Evolutionary conservation across 148 eudicot species (phyloP).

Genomic region (Chenopodium formosanum): DNA sequence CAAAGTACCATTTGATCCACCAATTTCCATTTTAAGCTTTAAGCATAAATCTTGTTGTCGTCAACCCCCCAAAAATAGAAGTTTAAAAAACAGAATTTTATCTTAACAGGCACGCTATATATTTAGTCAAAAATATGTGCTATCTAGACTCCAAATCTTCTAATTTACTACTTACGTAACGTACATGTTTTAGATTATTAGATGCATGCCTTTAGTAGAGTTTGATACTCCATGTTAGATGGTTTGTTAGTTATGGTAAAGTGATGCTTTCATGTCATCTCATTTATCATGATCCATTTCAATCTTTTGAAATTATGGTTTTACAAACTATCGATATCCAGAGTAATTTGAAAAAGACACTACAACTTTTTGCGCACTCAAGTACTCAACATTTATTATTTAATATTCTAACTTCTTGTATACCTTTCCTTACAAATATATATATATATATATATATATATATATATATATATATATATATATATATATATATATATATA

Average conservation of each 20-base stretch:
- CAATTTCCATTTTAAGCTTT: slow-evolving; percentile 10
- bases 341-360: too few species aligned
- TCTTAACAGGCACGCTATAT: not conserved
- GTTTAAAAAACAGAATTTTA: too few species aligned
- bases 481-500: too few species aligned
- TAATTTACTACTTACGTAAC: not conserved
- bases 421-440: too few species aligned
- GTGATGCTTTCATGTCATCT: not conserved
- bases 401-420: too few species aligned
- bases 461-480: too few species aligned
- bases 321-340: too few species aligned
- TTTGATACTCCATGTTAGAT: not conserved
- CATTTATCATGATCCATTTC: not conserved
- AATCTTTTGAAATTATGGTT: not conserved
- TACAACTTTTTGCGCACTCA: too few species aligned
- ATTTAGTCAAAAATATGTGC: not conserved
- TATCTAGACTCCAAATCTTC: not conserved
- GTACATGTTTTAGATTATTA: not conserved
- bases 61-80: not conserved
- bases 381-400: too few species aligned
- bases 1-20: not conserved
- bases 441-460: too few species aligned
- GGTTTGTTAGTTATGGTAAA: not conserved
- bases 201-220: too few species aligned
- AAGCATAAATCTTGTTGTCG: slow-evolving; percentile 9